Base-by-base conservation (phyloP, 768 basidiomycete species). In the Phallus indusiatus region DNA sequence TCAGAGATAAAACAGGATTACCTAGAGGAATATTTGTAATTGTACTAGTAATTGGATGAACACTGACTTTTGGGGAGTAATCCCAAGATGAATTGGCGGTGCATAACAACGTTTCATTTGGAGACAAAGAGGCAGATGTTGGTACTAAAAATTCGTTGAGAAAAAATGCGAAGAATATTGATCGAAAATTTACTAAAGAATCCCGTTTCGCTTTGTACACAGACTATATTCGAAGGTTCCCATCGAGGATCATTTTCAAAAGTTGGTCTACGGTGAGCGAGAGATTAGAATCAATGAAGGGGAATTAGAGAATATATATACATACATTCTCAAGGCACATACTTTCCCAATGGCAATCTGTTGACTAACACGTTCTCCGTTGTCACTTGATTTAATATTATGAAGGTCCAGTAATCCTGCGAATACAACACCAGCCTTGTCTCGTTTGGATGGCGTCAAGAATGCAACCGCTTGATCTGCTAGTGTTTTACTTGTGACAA, bases 91-190 rank as follows among this genome's bases (percentile, higher is more conserved):
- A 77, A 4, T 79, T 47, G 4, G 56, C 62, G 8, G 79, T 76
- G 64, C 81, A 85, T 9, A 88, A 61, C 46, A 88, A 72, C 11
- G 73, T 69, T 53, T 75, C 71, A 64, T 85, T 88, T 34, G 80
- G 86, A 5, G 89, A 90, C 2, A 77, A 56, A 0, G 71, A 69
- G 16, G 79, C 76, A 60, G 74, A 77, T 24, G 83, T 66, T 3
- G 86, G 84, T 59, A 86, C 88, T 90, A 61, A 16, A 53, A 12
- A 48, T 58, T 60, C 46, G 5, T 34, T 16, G 34, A 14, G 17
- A 51, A n/a, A 53, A 21, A 50, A 55, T n/a, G n/a, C n/a, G n/a
- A 8, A 55, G 35, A 47, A 16, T 35, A 28, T 28, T 28, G 28
- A 10, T 16, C 28, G 21, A 52, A 53, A 21, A 42, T 20, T 33